Base-by-base conservation (phyloP, 345 rosid species). In the Murraya koenigii region DNA sequence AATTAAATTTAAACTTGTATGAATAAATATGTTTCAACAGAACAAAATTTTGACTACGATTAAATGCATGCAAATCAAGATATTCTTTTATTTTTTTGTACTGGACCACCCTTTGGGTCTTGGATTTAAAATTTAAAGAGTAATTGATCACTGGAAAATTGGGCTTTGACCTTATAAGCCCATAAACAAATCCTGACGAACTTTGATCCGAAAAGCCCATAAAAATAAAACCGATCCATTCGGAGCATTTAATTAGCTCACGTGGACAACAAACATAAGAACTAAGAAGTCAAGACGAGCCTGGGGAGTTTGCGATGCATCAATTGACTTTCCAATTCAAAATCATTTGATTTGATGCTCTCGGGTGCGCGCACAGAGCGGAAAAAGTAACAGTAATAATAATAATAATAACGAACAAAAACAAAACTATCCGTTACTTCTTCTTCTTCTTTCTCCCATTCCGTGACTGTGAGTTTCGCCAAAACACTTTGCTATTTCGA, bases 371-470 rank as follows among this genome's bases (percentile, higher is more conserved):
- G 54, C 54, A 69, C 54, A 23, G 38, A 78, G 52, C 38, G 72
- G 75, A 36, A 70, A 69, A 68, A 77, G 68, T 76, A 63, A 61
- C 54, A 49, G 19, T 26, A 39, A 33, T 13, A 39, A 52, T 26
- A 73, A 60, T 28, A 44, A 62, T 22, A 69, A 79, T 60, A 39
- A 71, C 67, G 28, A 68, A 61, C 77, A 76, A 66, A 61, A 54
- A 68, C 35, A 61, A 61, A 82, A 75, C 55, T 85, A 86, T 88
- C 89, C 91, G 91, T 88, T 85, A 79, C 80, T 32, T 79, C 33
- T 32, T 26, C 64, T 44, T 11, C 60, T 30, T 61, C 47, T 7
- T 75, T 44, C 52, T 26, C 61, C 70, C 56, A 65, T 36, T 60
- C 36, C 6, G 17, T 44, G 17, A 44, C 49, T 71, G 6, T 1